phyloP scores from a whole-genome alignment of 768 basidiomycete species.

The Kwoniella sp. region DNA sequence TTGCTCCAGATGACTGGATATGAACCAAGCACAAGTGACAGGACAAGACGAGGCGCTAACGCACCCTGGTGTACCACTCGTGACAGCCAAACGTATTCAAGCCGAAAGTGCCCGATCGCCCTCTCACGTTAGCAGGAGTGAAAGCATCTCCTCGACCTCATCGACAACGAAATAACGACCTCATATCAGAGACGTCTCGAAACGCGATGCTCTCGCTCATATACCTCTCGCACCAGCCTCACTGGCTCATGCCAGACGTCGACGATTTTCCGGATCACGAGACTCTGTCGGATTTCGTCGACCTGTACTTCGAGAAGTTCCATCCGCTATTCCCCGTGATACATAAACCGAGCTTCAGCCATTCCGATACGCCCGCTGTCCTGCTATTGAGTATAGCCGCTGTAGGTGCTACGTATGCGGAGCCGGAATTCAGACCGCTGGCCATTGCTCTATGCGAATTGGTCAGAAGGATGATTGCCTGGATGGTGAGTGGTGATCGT shows the following conservation, averaged over 20 bases:
- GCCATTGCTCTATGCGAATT: constrained; percentile 47
- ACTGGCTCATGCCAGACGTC: constrained; percentile 44
- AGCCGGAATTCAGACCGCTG: constrained; percentile 44
- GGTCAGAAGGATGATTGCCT: constrained; percentile 44
- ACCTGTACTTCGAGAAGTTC: constrained; percentile 49
- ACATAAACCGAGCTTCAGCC: constrained; percentile 36
- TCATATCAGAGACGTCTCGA: constrained; percentile 28
- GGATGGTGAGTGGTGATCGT: constrained; percentile 49
- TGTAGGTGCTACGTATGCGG: constrained; percentile 47
- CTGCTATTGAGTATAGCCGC: constrained; percentile 39
- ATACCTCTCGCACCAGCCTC: constrained; percentile 45
- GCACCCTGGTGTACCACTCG: neutral
- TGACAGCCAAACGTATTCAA: constrained; percentile 41
- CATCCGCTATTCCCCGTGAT: constrained; percentile 47
- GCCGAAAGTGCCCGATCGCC: constrained; percentile 46
- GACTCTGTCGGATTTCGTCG: constrained; percentile 47
- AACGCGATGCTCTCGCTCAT: constrained; percentile 50
- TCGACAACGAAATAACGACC: constrained; percentile 9
- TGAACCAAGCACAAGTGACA: too few species aligned
- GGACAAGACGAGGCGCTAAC: too few species aligned
- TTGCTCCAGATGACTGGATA: neutral
- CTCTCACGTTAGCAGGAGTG: constrained; percentile 42
- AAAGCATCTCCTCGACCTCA: constrained; percentile 37
- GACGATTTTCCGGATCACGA: constrained; percentile 48
- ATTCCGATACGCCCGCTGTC: constrained; percentile 35